Evolutionary conservation across 495 filamentous ascomycete species (phyloP).

Genomic region (Amorphotheca resinae): DNA sequence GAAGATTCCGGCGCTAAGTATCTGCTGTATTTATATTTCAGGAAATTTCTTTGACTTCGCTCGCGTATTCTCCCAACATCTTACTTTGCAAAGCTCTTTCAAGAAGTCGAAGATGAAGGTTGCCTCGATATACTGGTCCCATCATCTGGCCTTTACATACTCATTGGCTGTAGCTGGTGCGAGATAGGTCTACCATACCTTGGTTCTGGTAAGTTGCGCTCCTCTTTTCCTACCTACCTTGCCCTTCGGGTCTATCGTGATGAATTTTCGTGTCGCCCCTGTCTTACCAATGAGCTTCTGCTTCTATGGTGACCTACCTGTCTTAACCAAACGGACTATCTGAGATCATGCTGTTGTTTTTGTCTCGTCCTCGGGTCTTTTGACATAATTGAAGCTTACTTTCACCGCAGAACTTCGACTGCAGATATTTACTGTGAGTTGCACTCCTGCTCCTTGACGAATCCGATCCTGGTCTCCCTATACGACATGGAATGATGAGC

Average conservation of each 20-base stretch:
- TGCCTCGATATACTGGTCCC: too few species aligned
- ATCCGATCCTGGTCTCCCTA: background rate
- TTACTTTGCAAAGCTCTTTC: too few species aligned
- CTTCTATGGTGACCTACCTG: conserved; percentile 24
- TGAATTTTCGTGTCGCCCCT: conserved; percentile 27
- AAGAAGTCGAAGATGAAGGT: too few species aligned
- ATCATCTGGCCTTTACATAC: too few species aligned
- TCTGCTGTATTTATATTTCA: too few species aligned
- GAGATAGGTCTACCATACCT: too few species aligned
- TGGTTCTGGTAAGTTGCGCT: background rate
- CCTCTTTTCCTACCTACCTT: background rate
- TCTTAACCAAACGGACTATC: conserved; percentile 25
- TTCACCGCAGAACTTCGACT: background rate
- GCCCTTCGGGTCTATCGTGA: conserved; percentile 11
- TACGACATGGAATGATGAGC: conserved; percentile 19
- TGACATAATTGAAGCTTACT: conserved; percentile 4
- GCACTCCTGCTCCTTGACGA: background rate
- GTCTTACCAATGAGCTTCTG: conserved; percentile 21
- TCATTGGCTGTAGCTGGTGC: too few species aligned
- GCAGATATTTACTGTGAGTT: conserved; percentile 10
- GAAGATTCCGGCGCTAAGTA: too few species aligned
- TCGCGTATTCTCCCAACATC: too few species aligned
- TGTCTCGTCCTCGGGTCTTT: background rate
- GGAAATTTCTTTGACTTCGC: too few species aligned
- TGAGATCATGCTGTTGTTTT: conserved; percentile 9